Conservation (phyloP, 768 basidiomycete species). For the Sutorius australiensis region DNA sequence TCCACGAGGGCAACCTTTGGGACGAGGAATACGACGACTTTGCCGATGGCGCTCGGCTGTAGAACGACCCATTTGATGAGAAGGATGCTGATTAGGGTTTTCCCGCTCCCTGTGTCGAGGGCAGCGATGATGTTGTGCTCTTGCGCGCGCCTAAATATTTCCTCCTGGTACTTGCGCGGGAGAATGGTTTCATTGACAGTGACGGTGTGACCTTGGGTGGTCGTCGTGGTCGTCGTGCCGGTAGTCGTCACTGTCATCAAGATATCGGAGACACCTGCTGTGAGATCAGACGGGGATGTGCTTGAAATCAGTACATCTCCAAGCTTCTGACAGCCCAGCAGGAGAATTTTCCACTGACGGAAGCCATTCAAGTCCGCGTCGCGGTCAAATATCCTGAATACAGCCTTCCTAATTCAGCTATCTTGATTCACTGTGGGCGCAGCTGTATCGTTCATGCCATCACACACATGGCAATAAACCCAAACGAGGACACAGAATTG, state of each 20-base stretch:
- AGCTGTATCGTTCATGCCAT: background rate
- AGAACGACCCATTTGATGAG: conserved; percentile 74
- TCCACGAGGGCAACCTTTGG: conserved; percentile 83
- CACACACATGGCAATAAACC: conserved; percentile 56
- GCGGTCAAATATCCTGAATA: conserved; percentile 17
- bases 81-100: conserved; percentile 55
- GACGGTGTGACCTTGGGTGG: conserved; percentile 23
- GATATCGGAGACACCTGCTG: conserved; percentile 13
- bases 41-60: conserved; percentile 46
- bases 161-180: conserved; percentile 52
- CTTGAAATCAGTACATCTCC: conserved; percentile 24
- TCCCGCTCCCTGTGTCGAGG: conserved; percentile 58
- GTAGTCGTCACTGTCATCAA: conserved; percentile 25
- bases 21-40: conserved; percentile 75
- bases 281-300: conserved; percentile 6
- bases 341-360: conserved; percentile 6
- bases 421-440: conserved; percentile 10
- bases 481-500: conserved; percentile 97
- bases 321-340: background rate
- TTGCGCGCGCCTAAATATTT: conserved; percentile 51
- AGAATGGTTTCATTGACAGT: conserved; percentile 37
- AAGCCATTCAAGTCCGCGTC: conserved; percentile 26
- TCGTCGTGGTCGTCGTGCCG: conserved; percentile 17
- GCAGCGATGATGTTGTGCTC: conserved; percentile 54
- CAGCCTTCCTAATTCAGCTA: conserved; percentile 28